Evolutionary conservation across 352 stramenopile genomes (phyloP), one percentile per base, ranked within the genome.

Genomic region (Pythium volutum): DNA sequence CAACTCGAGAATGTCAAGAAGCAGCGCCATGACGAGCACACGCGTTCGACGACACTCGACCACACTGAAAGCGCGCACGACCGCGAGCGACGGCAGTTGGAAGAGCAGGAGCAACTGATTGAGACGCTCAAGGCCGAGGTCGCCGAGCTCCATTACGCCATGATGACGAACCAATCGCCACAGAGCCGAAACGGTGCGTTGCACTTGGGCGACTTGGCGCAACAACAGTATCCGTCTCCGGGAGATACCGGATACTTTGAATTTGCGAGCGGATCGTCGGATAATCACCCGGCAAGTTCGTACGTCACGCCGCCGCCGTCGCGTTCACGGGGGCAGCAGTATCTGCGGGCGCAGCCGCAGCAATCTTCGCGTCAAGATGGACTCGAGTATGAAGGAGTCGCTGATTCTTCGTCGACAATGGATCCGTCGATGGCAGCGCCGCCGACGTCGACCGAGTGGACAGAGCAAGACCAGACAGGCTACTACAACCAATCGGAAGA

Each of bases 1-100:
- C 79, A 93, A 23, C 57, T 93, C 9, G 74, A 83, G 12, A 76
- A 74, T 31, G 77, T 66, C 6, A 77, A 76, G 20, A 74, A 85
- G 59, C 64, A 81, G 41, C 77, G 73, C 12, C 74, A 85, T 26
- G 67, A 84, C 2, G 77, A 93, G 51, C 52, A 85, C 7, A 67
- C 73, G 16, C 55, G 73, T 11, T 84, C 74, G 11, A 64, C 75
- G 20, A 81, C 69, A 9, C 70, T 89, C 31, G 38, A 25, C 1
- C 46, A 65, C 12, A 48, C 67, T 2, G 57, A 70, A 50, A 58
- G 58, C 39, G 61, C 73, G 20, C 64, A 61, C 25, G 57, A 70
- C 8, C 48, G 36, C 10, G 61, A 73, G 18, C 46, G 54, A 8
- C 27, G 59, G 27, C 22, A 59, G 46, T 22, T 73, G 18, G 60